Conservation (phyloP, 2,329 filamentous ascomycete genomes). For the Fusarium fracticaudum region DNA sequence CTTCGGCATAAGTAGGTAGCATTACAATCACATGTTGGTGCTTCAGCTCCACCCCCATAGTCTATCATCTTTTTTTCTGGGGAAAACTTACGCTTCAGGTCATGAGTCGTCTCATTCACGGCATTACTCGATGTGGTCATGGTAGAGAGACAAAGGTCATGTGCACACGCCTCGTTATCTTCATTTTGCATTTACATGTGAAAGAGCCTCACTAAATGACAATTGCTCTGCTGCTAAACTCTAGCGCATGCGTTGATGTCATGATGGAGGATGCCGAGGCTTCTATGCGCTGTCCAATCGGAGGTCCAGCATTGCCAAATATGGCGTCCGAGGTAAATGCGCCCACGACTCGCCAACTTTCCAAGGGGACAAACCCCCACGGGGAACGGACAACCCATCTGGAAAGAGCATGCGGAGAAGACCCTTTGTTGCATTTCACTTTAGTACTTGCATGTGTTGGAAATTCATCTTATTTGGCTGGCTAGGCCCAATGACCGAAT, state of each 20-base stretch:
- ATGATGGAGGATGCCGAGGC: slow-evolving; percentile 43
- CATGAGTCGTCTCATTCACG: slow-evolving; percentile 30
- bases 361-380: neutral
- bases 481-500: neutral
- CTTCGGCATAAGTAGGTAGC: slow-evolving; percentile 35
- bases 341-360: slow-evolving; percentile 12
- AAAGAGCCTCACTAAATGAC: slow-evolving; percentile 18
- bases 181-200: slow-evolving; percentile 34
- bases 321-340: slow-evolving; percentile 24
- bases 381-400: slow-evolving; percentile 7
- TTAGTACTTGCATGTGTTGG: slow-evolving; percentile 7
- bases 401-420: slow-evolving; percentile 27
- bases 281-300: slow-evolving; percentile 30
- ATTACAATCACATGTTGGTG: slow-evolving; percentile 40
- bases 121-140: slow-evolving; percentile 33
- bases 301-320: slow-evolving; percentile 38
- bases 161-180: slow-evolving; percentile 31
- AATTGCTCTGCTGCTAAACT: neutral
- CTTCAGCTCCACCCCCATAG: slow-evolving; percentile 27
- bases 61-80: slow-evolving; percentile 4
- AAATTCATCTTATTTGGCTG: neutral
- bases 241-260: slow-evolving; percentile 37
- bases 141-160: slow-evolving; percentile 32
- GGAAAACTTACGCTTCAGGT: slow-evolving; percentile 19
- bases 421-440: neutral